Evolutionary conservation across 1,284 basidiomycete genomes (phyloP), one percentile per base, ranked within the genome.

Genomic region (Sanghuangporus baumii): DNA sequence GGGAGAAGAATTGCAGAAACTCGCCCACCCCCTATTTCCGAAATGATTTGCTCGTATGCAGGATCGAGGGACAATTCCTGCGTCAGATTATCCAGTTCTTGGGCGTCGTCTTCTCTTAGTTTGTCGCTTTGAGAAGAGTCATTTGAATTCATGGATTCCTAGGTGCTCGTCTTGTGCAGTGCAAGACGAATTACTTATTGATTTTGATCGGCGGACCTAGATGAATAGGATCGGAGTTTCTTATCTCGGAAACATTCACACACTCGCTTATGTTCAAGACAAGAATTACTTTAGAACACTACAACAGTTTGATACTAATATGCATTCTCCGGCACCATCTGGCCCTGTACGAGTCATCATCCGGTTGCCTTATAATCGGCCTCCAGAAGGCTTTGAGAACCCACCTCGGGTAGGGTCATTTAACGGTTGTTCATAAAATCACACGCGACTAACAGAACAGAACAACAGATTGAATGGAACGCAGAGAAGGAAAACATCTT

Each of bases 401-500:
- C 89, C 89, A 60, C 84, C 85, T 55, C 79, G 78, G 71, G 89
- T 91, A 73, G 71, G 83, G 40, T 43, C 34, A 4, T 41, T 18
- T 14, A 20, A 18, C 8, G 16, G 16, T n/a, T 20, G 79, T 38
- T 61, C 11, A n/a, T 46, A 26, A 31, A 40, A 46, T 62, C 54
- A 47, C 50, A 55, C 59, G 18, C n/a, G 51, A 36, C 41, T 48
- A 61, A 60, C 65, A n/a, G 20, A 38, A 36, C 65, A 3, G 18
- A 37, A 36, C 67, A 68, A 60, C 69, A 89, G 91, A 86, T 93
- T 72, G 85, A 88, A 78, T 93, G 90, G 91, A 89, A 81, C 52
- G 67, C 81, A 4, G 88, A 92, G 65, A 93, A 93, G 72, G 90
- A 91, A 57, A 86, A 86, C 65, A 83, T 90, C 14, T 75, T 93